Evolutionary conservation across 352 stramenopile species (phyloP), one percentile per base, ranked within the genome.

Genomic region (Phytophthora constricta): DNA sequence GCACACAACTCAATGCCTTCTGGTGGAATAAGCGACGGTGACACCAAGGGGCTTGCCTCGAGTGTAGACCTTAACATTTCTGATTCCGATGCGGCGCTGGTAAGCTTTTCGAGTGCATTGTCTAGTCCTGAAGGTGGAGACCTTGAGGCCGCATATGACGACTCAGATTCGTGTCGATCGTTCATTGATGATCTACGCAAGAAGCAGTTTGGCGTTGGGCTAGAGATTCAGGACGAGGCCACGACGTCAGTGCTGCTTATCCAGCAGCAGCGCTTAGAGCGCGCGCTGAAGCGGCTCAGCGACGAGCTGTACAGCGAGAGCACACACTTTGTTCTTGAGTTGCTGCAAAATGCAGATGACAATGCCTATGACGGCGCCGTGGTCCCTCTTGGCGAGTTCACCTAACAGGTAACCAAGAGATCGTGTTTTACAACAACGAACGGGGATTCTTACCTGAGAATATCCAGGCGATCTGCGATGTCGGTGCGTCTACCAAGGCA

Each of bases 291-390:
- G 61, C 82, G 89, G 3, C 70, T 96, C 0, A 96, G 89, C 51
- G 89, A 93, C 49, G 89, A 96, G 39, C 68, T 96, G 4, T 96
- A 96, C 68, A 93, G 86, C 31, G 84, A 92, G 37, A 93, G 90
- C 51, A 94, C 88, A 4, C 90, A 97, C 57, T 97, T 97, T 47
- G 83, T 96, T 48, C 78, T 97, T 20, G 90, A 97, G 62, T 51
- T 97, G 25, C 72, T 97, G 14, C 90, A 97, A 48, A 97, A 97
- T 28, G 88, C 90, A 9, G 88, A 97, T 56, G 90, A 97, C 65
- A 96, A 96, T 39, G 51, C 37, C 20, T 97, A 96, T 46, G 57
- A 69, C 7, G 8, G 43, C 1, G 47, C 50, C 9, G 72, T 85
- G 11, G 54, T 80, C 28, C 88, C 89, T 4, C 67, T 74, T 5